Conservation (phyloP, 495 filamentous ascomycete genomes). For the Penicillium mononematosum region DNA sequence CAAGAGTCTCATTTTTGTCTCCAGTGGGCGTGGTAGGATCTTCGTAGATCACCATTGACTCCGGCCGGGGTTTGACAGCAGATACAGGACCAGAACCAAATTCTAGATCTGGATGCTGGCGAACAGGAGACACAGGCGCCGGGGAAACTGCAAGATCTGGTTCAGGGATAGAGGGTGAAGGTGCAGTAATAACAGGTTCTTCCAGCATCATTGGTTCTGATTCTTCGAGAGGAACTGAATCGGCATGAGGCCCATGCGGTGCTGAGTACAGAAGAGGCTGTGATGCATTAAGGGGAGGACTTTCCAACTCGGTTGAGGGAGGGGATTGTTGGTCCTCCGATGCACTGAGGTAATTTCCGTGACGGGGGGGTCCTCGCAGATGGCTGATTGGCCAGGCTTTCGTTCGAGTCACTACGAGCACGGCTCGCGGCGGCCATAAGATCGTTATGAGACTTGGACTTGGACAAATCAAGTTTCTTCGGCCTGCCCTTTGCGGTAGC, state of each 20-base stretch:
- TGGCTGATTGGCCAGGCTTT: constrained; percentile 22
- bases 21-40: constrained; percentile 37
- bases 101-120: not conserved
- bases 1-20: constrained; percentile 5
- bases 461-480: constrained; percentile 42
- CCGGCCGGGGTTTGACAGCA: constrained; percentile 16
- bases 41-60: constrained; percentile 43
- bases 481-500: constrained; percentile 37
- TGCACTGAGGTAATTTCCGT: constrained; percentile 47
- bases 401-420: constrained; percentile 31
- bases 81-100: constrained; percentile 11
- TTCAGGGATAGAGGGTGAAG: constrained; percentile 10
- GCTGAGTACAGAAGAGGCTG: constrained; percentile 13
- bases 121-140: not conserved
- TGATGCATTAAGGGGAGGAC: constrained; percentile 24
- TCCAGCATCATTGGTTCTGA: constrained; percentile 18
- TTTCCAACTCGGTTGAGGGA: constrained; percentile 28
- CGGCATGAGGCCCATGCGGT: constrained; percentile 3
- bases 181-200: constrained; percentile 6
- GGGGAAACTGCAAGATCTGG: constrained; percentile 3
- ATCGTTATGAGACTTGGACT: constrained; percentile 30
- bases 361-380: constrained; percentile 26
- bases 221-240: constrained; percentile 16
- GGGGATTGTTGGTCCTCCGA: constrained; percentile 60
- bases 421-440: constrained; percentile 21